phyloP scores from a whole-genome alignment of 805 yeast species.

The Candida insectalens region DNA sequence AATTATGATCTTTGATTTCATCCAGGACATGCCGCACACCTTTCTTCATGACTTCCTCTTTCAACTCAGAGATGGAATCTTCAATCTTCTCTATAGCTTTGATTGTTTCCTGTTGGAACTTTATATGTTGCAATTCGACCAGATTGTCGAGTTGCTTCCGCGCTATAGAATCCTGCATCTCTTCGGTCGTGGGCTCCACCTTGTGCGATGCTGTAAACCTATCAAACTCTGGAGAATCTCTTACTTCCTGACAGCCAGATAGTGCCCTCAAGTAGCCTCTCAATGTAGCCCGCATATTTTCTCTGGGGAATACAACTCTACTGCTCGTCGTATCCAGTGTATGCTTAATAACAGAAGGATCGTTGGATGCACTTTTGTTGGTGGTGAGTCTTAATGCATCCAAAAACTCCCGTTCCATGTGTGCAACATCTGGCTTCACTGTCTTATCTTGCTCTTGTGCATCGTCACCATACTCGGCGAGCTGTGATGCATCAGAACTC shows the following conservation, averaged over 20 bases:
- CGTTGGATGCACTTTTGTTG: background rate
- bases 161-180: constrained; percentile 43
- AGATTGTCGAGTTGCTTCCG: constrained; percentile 53
- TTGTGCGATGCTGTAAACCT: constrained; percentile 35
- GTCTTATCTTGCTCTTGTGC: too few relatives aligned
- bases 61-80: constrained; percentile 33
- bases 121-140: constrained; percentile 50
- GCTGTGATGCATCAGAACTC: background rate
- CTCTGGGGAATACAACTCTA: constrained; percentile 49
- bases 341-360: background rate
- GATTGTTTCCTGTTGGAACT: constrained; percentile 53
- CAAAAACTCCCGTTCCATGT: constrained; percentile 1
- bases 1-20: constrained; percentile 43
- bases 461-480: background rate
- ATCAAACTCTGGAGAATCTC: constrained; percentile 39
- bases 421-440: background rate
- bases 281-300: constrained; percentile 66
- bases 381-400: background rate
- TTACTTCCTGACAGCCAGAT: constrained; percentile 42
- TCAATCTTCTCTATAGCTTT: constrained; percentile 22
- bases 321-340: too few relatives aligned
- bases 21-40: constrained; percentile 54
- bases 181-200: constrained; percentile 28
- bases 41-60: constrained; percentile 18
- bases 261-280: constrained; percentile 61